Percentiles rank a stretch among this genome's conserved stretches.
phyloP scores from a whole-genome alignment of 169 alveolate species.

The Eimeria acervulina region DNA sequence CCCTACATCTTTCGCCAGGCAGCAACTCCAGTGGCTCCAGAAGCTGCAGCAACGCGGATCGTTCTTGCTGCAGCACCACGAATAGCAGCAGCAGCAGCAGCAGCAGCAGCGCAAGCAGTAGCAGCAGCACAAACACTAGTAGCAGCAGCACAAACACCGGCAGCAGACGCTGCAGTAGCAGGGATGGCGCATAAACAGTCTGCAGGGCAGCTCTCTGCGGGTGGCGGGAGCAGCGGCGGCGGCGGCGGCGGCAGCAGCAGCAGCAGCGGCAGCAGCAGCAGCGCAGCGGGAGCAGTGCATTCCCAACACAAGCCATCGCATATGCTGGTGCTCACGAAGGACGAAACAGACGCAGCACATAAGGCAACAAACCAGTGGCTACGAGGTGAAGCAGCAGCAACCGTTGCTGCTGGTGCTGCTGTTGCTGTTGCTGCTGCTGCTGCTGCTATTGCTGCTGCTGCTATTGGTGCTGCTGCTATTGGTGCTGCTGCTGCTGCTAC shows the following conservation, averaged over 20 bases:
- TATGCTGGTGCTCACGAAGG: background rate
- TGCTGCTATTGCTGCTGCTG: background rate
- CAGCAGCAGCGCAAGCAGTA: background rate
- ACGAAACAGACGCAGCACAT: background rate
- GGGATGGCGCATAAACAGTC: background rate
- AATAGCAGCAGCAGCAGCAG: background rate
- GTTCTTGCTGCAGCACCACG: background rate
- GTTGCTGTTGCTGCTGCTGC: background rate
- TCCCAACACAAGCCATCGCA: background rate
- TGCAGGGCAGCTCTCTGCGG: background rate
- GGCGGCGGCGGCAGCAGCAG: background rate
- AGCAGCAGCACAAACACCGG: background rate
- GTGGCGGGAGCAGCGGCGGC: background rate
- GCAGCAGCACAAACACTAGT: background rate
- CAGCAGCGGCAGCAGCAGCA: conserved; percentile 32
- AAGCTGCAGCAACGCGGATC: background rate
- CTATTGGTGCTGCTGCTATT: background rate
- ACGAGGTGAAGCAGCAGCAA: background rate
- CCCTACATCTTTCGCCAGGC: background rate
- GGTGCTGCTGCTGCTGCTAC: background rate
- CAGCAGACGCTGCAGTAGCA: background rate
- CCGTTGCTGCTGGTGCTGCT: background rate
- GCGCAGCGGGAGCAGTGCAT: background rate
- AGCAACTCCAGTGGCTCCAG: background rate
- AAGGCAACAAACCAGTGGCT: conserved; percentile 30